phyloP scores from a whole-genome alignment of 106 monocot genomes.

The Triglochin maritima region DNA sequence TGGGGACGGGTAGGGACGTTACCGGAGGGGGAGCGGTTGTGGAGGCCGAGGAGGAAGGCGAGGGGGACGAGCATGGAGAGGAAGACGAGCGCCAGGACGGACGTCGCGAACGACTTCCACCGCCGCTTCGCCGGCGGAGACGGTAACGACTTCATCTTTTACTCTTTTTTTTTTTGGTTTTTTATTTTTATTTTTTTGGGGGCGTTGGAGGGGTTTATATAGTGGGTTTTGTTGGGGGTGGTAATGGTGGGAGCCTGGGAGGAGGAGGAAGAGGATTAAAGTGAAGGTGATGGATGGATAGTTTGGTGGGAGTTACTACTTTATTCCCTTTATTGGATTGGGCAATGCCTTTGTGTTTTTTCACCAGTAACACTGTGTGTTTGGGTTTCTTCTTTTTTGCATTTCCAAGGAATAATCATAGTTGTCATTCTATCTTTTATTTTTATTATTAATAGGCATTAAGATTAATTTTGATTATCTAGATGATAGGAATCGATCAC shows the following conservation, averaged over 20 bases:
- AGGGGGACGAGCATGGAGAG: slow-evolving; percentile 36
- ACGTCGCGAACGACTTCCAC: slow-evolving; percentile 37
- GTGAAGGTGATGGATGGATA: neutral
- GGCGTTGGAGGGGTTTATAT: neutral
- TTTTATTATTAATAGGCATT: too few species aligned
- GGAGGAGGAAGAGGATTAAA: neutral
- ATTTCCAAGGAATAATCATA: too few species aligned
- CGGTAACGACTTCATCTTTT: neutral
- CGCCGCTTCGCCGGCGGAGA: slow-evolving; percentile 36
- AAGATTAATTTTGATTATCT: too few species aligned
- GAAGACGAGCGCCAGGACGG: slow-evolving; percentile 36
- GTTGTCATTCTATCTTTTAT: too few species aligned
- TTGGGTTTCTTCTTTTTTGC: too few species aligned
- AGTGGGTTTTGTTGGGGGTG: neutral
- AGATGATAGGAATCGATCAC: too few species aligned
- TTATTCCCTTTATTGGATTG: neutral
- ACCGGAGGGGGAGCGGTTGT: slow-evolving; percentile 12
- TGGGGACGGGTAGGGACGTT: neutral
- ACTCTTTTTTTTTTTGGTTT: neutral
- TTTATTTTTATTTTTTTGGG: neutral
- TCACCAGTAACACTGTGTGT: too few species aligned
- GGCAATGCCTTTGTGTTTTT: too few species aligned
- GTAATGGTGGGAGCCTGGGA: neutral
- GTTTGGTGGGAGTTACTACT: neutral
- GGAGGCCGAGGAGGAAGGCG: slow-evolving; percentile 39